These are phyloP conservation scores for Podospora appendiculata DNA, from an alignment of 495 filamentous ascomycete genomes.

Conservation along the genomic window DNA sequence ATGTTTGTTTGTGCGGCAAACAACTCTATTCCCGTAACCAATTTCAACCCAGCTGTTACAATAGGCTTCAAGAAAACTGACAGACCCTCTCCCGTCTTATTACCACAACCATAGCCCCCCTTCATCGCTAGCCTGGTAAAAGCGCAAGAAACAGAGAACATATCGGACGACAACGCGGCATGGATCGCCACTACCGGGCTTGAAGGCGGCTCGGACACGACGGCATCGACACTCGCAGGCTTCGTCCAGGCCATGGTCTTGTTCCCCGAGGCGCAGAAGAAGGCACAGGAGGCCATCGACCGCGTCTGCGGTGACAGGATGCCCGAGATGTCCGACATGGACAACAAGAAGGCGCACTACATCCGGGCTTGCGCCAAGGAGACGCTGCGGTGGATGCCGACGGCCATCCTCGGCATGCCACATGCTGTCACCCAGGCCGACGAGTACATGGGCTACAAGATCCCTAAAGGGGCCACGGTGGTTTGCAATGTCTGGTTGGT, in stretches of 20 bases:
- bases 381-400: conserved; percentile 45
- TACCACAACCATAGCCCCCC: conserved; percentile 5
- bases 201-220: conserved; percentile 44
- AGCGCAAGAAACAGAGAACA: conserved; percentile 10
- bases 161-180: conserved; percentile 15
- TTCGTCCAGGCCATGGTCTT: conserved; percentile 44
- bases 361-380: conserved; percentile 39
- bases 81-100: no score
- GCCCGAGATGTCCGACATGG: conserved; percentile 34
- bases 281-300: conserved; percentile 46
- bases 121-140: conserved; percentile 9
- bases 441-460: conserved; percentile 21
- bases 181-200: conserved; percentile 30
- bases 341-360: conserved; percentile 35
- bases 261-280: conserved; percentile 31
- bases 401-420: conserved; percentile 40
- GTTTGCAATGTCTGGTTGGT: conserved; percentile 22
- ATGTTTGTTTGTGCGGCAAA: no score
- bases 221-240: conserved; percentile 27
- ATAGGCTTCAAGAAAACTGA: no score
- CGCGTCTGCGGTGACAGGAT: conserved; percentile 29
- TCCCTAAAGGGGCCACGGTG: conserved; percentile 22
- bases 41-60: no score
- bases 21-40: no score
- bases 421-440: conserved; percentile 42